Conservation (phyloP, 2,329 filamentous ascomycete genomes). For the Trichoderma sp. region DNA sequence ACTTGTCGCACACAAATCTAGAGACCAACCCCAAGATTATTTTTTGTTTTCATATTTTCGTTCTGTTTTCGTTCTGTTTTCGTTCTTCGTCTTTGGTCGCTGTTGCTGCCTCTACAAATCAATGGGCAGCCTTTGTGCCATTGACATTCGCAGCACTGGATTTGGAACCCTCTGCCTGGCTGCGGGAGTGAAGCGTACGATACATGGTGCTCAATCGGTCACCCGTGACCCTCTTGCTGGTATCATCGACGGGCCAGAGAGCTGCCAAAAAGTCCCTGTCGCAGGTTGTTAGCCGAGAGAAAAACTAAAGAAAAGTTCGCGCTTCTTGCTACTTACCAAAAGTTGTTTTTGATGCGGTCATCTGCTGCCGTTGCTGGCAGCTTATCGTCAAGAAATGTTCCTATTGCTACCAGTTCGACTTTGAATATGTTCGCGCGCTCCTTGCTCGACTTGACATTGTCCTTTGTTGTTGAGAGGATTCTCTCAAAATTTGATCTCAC, state of each 20-base stretch:
- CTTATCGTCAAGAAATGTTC: conserved; percentile 61
- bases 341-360: conserved; percentile 51
- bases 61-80: not conserved
- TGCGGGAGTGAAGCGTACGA: conserved; percentile 44
- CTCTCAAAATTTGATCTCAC: conserved; percentile 63
- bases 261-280: conserved; percentile 51
- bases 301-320: no score
- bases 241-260: conserved; percentile 53
- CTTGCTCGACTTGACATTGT: conserved; percentile 64
- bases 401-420: conserved; percentile 63
- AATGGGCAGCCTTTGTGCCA: conserved; percentile 37
- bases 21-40: not conserved
- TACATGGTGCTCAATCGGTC: conserved; percentile 52
- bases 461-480: conserved; percentile 64
- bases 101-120: not conserved
- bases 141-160: conserved; percentile 40
- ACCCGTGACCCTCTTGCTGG: conserved; percentile 50
- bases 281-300: conserved; percentile 32
- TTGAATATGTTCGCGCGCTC: conserved; percentile 65
- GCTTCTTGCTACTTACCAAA: conserved; percentile 49
- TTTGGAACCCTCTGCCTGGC: conserved; percentile 38
- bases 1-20: conserved; percentile 28
- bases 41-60: not conserved
- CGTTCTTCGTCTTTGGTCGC: not conserved
- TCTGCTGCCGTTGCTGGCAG: conserved; percentile 48